phyloP scores from a whole-genome alignment of 768 basidiomycete species.

The Boletus tomentosulus region DNA sequence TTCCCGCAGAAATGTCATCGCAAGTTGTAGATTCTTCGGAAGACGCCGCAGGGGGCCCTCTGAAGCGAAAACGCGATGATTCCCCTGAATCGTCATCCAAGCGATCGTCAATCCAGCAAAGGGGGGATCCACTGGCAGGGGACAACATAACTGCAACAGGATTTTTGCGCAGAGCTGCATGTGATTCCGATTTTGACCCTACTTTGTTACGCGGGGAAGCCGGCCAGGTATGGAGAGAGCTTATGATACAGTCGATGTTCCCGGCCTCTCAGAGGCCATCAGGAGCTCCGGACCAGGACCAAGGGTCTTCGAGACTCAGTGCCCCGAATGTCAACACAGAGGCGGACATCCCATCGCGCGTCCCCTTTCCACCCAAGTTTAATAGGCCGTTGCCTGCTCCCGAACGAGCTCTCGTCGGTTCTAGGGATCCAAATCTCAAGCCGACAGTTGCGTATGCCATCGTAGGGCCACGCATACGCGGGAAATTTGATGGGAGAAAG shows the following conservation, averaged over 20 bases:
- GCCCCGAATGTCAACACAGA: background rate
- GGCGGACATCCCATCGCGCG: conserved; percentile 1
- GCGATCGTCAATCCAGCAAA: conserved; percentile 12
- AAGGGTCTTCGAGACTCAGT: conserved; percentile 13
- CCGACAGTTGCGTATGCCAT: conserved; percentile 48
- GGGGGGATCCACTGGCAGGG: background rate
- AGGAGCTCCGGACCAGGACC: conserved; percentile 7
- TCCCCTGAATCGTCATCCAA: conserved; percentile 40
- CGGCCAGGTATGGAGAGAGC: conserved; percentile 53
- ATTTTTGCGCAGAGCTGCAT: conserved; percentile 23
- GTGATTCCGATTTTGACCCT: conserved; percentile 25
- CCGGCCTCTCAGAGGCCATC: conserved; percentile 34
- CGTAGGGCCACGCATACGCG: conserved; percentile 50
- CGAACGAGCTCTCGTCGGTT: conserved; percentile 17
- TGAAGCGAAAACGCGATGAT: conserved; percentile 44
- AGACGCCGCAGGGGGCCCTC: background rate
- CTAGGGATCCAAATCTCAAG: conserved; percentile 16
- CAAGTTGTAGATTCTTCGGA: background rate
- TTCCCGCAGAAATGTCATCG: conserved; percentile 19
- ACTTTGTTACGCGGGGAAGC: conserved; percentile 36
- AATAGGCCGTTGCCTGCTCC: conserved; percentile 19
- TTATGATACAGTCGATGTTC: conserved; percentile 60
- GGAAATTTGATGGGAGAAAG: conserved; percentile 69
- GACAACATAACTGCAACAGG: background rate
- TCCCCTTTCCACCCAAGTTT: conserved; percentile 14